Conservation (phyloP, 805 yeast genomes). For the Metschnikowia baotianmanensis region DNA sequence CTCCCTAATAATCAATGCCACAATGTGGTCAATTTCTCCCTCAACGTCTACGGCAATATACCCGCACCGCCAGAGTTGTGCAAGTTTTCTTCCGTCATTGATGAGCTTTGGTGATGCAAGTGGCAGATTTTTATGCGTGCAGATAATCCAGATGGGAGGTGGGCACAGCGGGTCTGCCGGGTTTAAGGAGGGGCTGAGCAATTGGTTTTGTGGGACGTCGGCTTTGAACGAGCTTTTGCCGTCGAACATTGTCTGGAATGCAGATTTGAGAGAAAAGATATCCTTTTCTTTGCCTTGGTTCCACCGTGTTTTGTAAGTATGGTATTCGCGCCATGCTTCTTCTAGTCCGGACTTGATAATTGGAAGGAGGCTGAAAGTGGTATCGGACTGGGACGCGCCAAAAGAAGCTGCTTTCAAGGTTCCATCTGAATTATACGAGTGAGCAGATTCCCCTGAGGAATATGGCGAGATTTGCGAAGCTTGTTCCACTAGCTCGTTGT, state of each 20-base stretch:
- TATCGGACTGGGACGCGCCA: slow-evolving; percentile 10
- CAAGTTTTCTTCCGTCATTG: slow-evolving; percentile 55
- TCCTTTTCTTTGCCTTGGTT: slow-evolving; percentile 67
- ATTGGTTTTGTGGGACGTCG: slow-evolving; percentile 8
- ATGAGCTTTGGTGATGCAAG: slow-evolving; percentile 60
- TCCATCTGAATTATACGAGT: slow-evolving; percentile 10
- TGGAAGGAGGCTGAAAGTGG: slow-evolving; percentile 37
- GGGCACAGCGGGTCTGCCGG: slow-evolving; percentile 36
- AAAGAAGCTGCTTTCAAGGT: slow-evolving; percentile 6
- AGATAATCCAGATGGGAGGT: slow-evolving; percentile 68
- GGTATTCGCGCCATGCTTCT: slow-evolving; percentile 74
- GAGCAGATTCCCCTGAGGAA: slow-evolving; percentile 9
- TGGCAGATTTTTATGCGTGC: slow-evolving; percentile 59
- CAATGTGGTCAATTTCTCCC: slow-evolving; percentile 52
- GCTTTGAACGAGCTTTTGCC: slow-evolving; percentile 26
- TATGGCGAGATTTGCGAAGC: background rate
- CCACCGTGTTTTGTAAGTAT: slow-evolving; percentile 55
- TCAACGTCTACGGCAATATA: slow-evolving; percentile 62
- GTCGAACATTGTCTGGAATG: slow-evolving; percentile 59
- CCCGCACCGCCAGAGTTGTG: slow-evolving; percentile 61
- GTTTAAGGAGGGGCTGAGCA: slow-evolving; percentile 29
- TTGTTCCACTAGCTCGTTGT: slow-evolving; percentile 29
- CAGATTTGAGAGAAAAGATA: slow-evolving; percentile 56
- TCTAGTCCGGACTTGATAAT: slow-evolving; percentile 54
- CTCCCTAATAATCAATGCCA: slow-evolving; percentile 59